phyloP scores from a whole-genome alignment of 2,329 filamentous ascomycete species.

The Gyromitra esculenta region DNA sequence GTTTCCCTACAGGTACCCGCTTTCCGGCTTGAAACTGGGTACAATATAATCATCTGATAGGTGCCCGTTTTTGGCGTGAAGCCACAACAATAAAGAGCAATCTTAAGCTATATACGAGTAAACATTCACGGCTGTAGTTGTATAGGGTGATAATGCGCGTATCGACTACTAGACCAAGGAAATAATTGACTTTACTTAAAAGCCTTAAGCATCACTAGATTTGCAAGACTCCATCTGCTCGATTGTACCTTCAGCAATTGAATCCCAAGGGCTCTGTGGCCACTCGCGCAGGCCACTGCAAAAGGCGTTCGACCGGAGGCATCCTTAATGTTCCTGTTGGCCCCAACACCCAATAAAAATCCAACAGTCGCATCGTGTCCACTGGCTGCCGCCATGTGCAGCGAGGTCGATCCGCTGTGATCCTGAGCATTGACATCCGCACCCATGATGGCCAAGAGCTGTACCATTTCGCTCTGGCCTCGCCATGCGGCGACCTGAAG shows the following conservation, averaged over 20 bases:
- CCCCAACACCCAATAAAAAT: constrained; percentile 53
- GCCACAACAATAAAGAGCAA: too few species aligned
- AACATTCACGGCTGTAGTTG: too few species aligned
- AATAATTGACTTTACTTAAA: neutral
- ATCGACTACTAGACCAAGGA: too few species aligned
- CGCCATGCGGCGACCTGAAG: constrained; percentile 33
- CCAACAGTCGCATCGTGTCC: constrained; percentile 54
- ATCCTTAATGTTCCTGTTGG: constrained; percentile 5
- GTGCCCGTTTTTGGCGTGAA: too few species aligned
- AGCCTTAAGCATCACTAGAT: neutral
- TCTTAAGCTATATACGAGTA: too few species aligned
- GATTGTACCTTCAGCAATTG: constrained; percentile 1
- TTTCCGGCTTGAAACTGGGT: too few species aligned
- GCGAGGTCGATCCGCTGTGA: constrained; percentile 18
- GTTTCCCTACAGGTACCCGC: too few species aligned
- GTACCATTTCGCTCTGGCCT: constrained; percentile 31
- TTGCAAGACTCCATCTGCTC: constrained; percentile 9
- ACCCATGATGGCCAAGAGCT: neutral
- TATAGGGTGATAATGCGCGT: too few species aligned
- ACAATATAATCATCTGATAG: too few species aligned
- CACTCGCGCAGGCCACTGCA: constrained; percentile 6
- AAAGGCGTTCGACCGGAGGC: constrained; percentile 4
- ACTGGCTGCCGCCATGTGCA: constrained; percentile 53
- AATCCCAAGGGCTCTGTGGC: constrained; percentile 10
- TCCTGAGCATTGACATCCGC: constrained; percentile 14